A percentile compares a stretch with the other conserved stretches of the same genome.
Evolutionary conservation across 1,284 basidiomycete genomes (phyloP).

Genomic region (Vanrija sp.): DNA sequence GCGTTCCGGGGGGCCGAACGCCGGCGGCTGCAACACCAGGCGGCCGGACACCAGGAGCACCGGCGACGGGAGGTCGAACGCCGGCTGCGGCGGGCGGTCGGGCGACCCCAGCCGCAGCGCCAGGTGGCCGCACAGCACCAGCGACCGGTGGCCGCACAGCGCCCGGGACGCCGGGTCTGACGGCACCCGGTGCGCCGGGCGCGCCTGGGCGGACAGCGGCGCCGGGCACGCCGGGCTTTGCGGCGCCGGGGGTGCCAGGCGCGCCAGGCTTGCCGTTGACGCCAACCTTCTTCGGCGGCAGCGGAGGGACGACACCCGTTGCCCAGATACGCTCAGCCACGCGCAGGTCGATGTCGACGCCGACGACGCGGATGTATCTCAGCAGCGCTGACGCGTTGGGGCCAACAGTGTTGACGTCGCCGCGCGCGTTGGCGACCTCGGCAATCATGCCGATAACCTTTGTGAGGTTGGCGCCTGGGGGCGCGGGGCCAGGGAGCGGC

Average conservation of each 20-base stretch:
- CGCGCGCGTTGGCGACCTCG: constrained; percentile 42
- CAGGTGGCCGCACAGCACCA: not conserved
- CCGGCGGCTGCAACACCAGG: not conserved
- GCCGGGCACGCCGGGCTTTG: not conserved
- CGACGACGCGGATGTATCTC: constrained; percentile 43
- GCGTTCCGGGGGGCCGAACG: constrained; percentile 1
- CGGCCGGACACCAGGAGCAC: not conserved
- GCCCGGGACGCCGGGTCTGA: not conserved
- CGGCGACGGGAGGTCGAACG: not conserved
- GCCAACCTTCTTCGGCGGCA: constrained; percentile 9
- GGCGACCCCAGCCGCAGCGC: not conserved
- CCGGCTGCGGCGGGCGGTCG: not conserved
- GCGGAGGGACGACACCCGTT: constrained; percentile 39
- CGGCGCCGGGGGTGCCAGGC: not conserved
- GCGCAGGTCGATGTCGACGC: constrained; percentile 40
- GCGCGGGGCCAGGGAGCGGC: constrained; percentile 34
- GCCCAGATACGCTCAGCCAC: constrained; percentile 44
- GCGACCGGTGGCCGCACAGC: not conserved
- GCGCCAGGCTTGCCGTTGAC: constrained; percentile 9
- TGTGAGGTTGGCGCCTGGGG: constrained; percentile 40
- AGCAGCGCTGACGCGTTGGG: constrained; percentile 41
- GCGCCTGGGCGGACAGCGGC: not conserved
- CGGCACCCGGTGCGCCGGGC: not conserved
- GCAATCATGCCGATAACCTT: constrained; percentile 47
- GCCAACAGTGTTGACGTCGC: constrained; percentile 44